Evolutionary conservation across 2,329 filamentous ascomycete species (phyloP), one percentile per base, ranked within the genome.

Genomic region (Chaetomium sp.): DNA sequence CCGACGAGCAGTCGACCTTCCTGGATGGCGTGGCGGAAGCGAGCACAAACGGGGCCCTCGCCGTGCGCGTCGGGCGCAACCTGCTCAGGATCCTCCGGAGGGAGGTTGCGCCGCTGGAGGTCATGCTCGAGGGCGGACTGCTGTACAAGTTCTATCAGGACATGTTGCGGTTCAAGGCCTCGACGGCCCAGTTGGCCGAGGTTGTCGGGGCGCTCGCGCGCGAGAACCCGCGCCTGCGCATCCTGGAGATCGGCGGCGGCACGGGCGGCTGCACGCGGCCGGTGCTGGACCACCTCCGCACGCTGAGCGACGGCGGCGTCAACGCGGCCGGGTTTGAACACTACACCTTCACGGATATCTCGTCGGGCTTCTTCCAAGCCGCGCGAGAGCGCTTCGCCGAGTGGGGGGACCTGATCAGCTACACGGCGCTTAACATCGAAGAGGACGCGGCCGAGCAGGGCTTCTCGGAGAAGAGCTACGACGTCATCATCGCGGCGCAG

Each of bases 401-500:
- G 21, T 55, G 59, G 9, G 74, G 73, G 7, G 55, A 62, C 10
- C 70, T 77, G 57, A 64, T 68, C 27, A n/a, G 19, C 13, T 77
- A 68, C 64, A 60, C 65, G 35, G 63, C 66, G 4, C 69, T 77
- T 8, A 72, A 78, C 60, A 73, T 77, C 29, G 68, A 70, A n/a
- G 60, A 66, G 27, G 69, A 74, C 42, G 72, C 72, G 4, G 55
- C 65, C 16, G 31, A 7, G 5, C 76, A 78, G 61, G 75, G 75
- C 3, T 75, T 76, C 60, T 68, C 71, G 38, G 51, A 38, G 0
- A 67, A 61, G 8, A 38, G 54, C 6, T 78, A 74, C 61, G 77
- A 79, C 62, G 38, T 79, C 7, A 62, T 79, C 8, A 66, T 79
- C 51, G 77, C 76, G 0, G 72, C 73, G 9, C 72, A 76, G 31